Evolutionary conservation across 176 grass and related monocot genomes (phyloP).

Genomic region (Calamus simplicifolius): DNA sequence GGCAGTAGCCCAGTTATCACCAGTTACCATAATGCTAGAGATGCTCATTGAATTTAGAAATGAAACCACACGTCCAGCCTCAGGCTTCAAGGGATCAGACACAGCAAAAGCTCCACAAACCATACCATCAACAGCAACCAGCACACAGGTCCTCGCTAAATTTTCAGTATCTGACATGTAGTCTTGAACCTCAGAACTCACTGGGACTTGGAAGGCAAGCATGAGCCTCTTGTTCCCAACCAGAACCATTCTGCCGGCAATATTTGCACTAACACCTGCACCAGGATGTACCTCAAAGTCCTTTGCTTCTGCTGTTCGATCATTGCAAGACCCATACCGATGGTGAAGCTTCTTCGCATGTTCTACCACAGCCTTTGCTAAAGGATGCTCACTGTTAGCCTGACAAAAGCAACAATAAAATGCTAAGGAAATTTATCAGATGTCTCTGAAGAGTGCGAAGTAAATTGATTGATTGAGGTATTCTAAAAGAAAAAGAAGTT

Average conservation of each 20-base stretch:
- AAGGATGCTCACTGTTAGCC: constrained; percentile 92
- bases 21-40: constrained; percentile 92
- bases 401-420: constrained; percentile 14
- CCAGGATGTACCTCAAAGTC: constrained; percentile 92
- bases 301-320: constrained; percentile 51
- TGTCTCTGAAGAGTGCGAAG: background rate
- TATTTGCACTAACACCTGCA: constrained; percentile 65
- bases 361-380: constrained; percentile 84
- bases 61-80: constrained; percentile 64
- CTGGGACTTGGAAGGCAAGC: constrained; percentile 52
- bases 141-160: constrained; percentile 75
- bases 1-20: constrained; percentile 93
- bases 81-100: constrained; percentile 90
- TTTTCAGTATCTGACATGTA: constrained; percentile 63
- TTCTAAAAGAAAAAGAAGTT: too few species aligned
- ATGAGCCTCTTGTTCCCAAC: constrained; percentile 93
- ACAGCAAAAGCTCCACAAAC: constrained; percentile 77
- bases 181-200: constrained; percentile 49
- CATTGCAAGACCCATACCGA: constrained; percentile 55
- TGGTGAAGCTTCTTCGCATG: constrained; percentile 69
- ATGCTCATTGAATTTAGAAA: constrained; percentile 77
- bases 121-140: constrained; percentile 60
- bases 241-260: constrained; percentile 62
- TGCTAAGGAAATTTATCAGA: background rate
- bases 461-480: too few species aligned